Percentiles rank a stretch among this genome's conserved stretches.
Evolutionary conservation across 345 rosid species (phyloP).

Genomic region (Sapria himalayana): DNA sequence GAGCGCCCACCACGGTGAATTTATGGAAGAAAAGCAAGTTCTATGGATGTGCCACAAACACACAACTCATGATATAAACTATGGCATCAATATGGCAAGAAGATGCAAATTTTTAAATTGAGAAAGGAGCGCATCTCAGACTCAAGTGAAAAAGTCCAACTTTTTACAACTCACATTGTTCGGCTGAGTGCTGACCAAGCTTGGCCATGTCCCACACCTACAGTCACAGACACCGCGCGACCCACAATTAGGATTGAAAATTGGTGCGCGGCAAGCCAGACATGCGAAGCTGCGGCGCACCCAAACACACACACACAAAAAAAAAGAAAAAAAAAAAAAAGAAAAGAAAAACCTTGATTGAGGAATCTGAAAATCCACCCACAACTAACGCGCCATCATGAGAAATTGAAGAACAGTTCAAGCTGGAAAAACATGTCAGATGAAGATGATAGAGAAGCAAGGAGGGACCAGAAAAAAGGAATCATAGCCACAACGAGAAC

Average conservation of each 20-base stretch:
- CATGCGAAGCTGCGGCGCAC: constrained; percentile 13
- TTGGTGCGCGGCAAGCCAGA: too few relatives aligned
- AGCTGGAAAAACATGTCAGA: constrained; percentile 17
- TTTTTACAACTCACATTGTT: too few relatives aligned
- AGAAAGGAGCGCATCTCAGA: too few relatives aligned
- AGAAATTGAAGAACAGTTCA: constrained; percentile 79
- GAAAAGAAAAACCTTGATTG: constrained; percentile 40
- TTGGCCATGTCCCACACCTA: constrained; percentile 98
- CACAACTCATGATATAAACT: too few relatives aligned
- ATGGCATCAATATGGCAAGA: too few relatives aligned
- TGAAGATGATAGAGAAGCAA: constrained; percentile 2
- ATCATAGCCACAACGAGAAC: background rate
- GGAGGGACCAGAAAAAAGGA: constrained; percentile 1
- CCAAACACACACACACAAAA: constrained; percentile 11
- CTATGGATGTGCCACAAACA: too few relatives aligned
- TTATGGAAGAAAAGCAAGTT: too few relatives aligned
- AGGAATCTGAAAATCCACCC: constrained; percentile 94
- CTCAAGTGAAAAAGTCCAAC: too few relatives aligned
- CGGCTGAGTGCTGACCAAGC: constrained; percentile 51
- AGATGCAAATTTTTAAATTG: too few relatives aligned
- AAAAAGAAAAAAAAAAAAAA: constrained; percentile 1
- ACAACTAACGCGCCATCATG: constrained; percentile 96
- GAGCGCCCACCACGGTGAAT: too few relatives aligned
- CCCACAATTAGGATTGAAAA: too few relatives aligned
- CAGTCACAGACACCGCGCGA: too few relatives aligned